A percentile compares a stretch with the other conserved stretches of the same genome.
Conservation (phyloP, 768 basidiomycete species). For the Cystobasidium onofrii region DNA sequence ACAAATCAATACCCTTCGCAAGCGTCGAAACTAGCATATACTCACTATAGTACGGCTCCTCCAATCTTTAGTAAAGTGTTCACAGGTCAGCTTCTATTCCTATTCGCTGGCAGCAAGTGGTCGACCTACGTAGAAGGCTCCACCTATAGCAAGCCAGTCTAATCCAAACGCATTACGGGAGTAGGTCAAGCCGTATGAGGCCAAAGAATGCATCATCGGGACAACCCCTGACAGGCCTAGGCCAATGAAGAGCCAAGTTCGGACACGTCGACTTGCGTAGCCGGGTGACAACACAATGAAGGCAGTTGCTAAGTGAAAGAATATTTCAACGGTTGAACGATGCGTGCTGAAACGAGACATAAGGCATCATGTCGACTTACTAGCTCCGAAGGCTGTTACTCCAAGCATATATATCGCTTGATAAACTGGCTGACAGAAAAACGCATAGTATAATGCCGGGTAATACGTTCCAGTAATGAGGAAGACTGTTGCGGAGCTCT, state of each 20-base stretch:
- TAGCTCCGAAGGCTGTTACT: slow-evolving; percentile 24
- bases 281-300: slow-evolving; percentile 69
- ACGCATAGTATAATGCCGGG: slow-evolving; percentile 31
- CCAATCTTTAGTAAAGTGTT: not conserved
- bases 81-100: not conserved
- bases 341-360: no score
- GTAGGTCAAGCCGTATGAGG: slow-evolving; percentile 53
- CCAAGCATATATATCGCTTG: slow-evolving; percentile 10
- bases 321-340: not conserved
- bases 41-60: slow-evolving; percentile 25
- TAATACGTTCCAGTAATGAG: slow-evolving; percentile 34
- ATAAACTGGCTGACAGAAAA: slow-evolving; percentile 14
- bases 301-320: slow-evolving; percentile 53
- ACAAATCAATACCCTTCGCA: not conserved
- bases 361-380: not conserved
- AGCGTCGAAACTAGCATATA: not conserved
- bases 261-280: slow-evolving; percentile 66
- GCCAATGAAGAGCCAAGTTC: slow-evolving; percentile 69
- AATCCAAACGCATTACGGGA: slow-evolving; percentile 61
- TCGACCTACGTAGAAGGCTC: slow-evolving; percentile 57
- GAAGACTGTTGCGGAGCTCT: slow-evolving; percentile 44
- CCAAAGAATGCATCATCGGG: slow-evolving; percentile 60
- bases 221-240: slow-evolving; percentile 66
- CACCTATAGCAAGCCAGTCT: slow-evolving; percentile 61
- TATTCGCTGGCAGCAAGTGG: not conserved